These are phyloP conservation scores for Cantharellus cinnabarinus DNA, from an alignment of 768 basidiomycete genomes.

Conservation along the genomic window DNA sequence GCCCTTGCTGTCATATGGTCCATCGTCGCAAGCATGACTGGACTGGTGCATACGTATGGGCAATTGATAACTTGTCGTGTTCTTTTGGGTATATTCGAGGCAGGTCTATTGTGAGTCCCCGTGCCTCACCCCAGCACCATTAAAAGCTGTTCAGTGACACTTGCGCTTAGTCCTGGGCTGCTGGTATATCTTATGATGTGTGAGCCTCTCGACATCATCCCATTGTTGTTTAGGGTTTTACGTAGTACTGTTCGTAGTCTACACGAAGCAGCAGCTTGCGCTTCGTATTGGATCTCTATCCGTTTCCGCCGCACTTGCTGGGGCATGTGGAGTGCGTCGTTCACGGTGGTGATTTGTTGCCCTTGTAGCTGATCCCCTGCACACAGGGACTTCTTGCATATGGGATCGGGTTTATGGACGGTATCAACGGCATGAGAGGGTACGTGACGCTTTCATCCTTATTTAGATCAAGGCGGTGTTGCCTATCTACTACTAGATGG, in stretches of 20 bases:
- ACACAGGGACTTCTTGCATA: constrained; percentile 4
- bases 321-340: constrained; percentile 4
- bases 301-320: constrained; percentile 5
- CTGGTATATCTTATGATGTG: constrained; percentile 5
- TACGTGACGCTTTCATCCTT: neutral
- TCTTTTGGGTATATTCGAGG: constrained; percentile 6
- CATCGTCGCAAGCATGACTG: constrained; percentile 3
- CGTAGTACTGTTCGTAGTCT: neutral
- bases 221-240: neutral
- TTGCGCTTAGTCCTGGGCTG: constrained; percentile 2
- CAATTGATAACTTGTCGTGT: constrained; percentile 3
- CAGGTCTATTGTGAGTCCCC: constrained; percentile 3
- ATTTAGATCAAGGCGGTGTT: neutral
- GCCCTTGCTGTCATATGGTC: constrained; percentile 1
- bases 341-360: neutral
- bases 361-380: neutral
- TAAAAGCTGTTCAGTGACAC: too few relatives aligned
- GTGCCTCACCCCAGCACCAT: neutral
- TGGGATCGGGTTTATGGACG: constrained; percentile 4
- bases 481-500: constrained; percentile 1
- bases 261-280: constrained; percentile 3
- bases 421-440: constrained; percentile 3
- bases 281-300: constrained; percentile 5
- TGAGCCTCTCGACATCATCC: neutral
- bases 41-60: constrained; percentile 2